Percentiles rank a stretch among this genome's conserved stretches.
Evolutionary conservation across 1,139 yeast species (phyloP).

Genomic region (Wickerhamiella infanticola): DNA sequence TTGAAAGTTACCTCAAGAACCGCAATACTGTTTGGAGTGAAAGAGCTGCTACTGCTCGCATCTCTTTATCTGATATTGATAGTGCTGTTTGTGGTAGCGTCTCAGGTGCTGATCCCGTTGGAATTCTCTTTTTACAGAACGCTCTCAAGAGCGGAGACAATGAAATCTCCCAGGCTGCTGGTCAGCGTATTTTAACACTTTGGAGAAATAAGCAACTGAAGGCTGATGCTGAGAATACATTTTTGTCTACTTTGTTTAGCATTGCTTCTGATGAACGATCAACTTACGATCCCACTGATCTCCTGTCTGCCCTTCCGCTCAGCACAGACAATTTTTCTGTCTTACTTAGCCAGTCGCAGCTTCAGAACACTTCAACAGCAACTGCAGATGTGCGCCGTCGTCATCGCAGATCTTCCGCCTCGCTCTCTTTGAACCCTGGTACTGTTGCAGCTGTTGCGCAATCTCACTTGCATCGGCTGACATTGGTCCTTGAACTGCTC

Average conservation of each 20-base stretch:
- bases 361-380: conserved; percentile 27
- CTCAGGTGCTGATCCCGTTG: conserved; percentile 22
- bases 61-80: conserved; percentile 10
- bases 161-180: conserved; percentile 36
- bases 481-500: conserved; percentile 64
- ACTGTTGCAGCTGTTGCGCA: conserved; percentile 55
- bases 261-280: conserved; percentile 29
- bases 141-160: conserved; percentile 33
- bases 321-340: conserved; percentile 34
- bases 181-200: conserved; percentile 36
- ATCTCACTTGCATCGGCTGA: conserved; percentile 58
- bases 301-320: conserved; percentile 34
- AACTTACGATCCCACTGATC: conserved; percentile 41
- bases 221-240: conserved; percentile 38
- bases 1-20: conserved; percentile 9
- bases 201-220: conserved; percentile 36
- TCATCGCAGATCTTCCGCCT: conserved; percentile 13
- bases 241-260: conserved; percentile 50
- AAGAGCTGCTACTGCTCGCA: conserved; percentile 6
- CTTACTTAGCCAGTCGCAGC: conserved; percentile 36
- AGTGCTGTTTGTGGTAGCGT: conserved; percentile 11
- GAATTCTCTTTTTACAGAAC: conserved; percentile 44
- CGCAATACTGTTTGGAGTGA: conserved; percentile 8
- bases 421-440: conserved; percentile 22
- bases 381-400: conserved; percentile 30